Percentiles rank a stretch among this genome's conserved stretches.
Evolutionary conservation across 352 stramenopile genomes (phyloP).

Genomic region (Vaucheria bursata): DNA sequence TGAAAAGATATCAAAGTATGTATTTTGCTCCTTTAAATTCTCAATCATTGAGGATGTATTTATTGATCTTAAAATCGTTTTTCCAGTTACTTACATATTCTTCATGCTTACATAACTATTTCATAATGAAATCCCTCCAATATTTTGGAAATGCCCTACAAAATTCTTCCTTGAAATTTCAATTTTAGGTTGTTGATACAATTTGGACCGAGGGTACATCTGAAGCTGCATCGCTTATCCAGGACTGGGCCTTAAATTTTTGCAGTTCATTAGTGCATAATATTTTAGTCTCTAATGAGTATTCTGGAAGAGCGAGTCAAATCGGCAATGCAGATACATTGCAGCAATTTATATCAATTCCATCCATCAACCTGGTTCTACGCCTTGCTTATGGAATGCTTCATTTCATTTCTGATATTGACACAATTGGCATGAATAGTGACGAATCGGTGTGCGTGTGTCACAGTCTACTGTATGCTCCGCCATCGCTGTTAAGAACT

Average conservation of each 20-base stretch:
- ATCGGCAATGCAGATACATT: neutral
- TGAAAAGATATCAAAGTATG: no score
- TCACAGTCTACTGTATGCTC: neutral
- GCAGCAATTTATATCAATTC: neutral
- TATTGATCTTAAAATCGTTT: no score
- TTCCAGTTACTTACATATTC: no score
- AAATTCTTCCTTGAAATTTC: no score
- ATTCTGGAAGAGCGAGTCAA: no score
- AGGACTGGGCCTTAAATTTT: neutral
- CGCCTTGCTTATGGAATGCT: neutral
- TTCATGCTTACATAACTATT: no score
- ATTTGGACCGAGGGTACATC: neutral
- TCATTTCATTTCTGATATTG: neutral
- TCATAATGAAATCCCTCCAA: no score
- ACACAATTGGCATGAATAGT: neutral
- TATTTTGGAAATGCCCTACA: no score
- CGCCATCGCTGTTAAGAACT: neutral
- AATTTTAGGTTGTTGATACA: no score
- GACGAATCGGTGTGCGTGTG: neutral
- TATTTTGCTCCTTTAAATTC: no score
- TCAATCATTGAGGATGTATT: no score
- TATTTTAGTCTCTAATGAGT: no score
- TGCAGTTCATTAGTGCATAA: neutral
- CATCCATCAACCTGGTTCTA: neutral
- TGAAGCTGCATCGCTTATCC: neutral